Base-by-base conservation (phyloP, 805 yeast genomes). In the Jamesozyma jinghongensis region DNA sequence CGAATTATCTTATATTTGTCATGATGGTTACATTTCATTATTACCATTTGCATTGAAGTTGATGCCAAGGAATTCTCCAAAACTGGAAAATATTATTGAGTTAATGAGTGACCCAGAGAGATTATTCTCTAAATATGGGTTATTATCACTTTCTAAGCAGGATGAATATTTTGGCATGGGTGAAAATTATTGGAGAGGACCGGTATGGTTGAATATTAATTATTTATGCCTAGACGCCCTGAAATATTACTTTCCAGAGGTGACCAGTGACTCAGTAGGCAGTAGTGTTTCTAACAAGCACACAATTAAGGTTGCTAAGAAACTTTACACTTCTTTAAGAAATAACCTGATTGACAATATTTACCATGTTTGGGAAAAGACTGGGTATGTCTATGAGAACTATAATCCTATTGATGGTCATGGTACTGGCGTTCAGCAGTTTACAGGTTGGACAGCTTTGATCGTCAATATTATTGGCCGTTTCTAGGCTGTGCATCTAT, bases 151-250 rank as follows among this genome's bases (percentile, higher is more conserved):
- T 29, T 83, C 95, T 1, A 77, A 76, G 52, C 51, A 69, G 4
- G 88, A 84, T 51, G 65, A 66, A 17, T 65, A 55, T 43, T 92
- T 81, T 63, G 82, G 82, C 41, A 74, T 79, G 0, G 90, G 73
- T 6, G 98, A 92, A 56, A 80, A 90, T 61, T 92, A 92, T 65
- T 92, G 98, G 98, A 74, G 95, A 47, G 92, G 96, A 1, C 85
- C 94, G 16, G 71, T 92, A 20, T 92, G 97, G 97, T 69, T 87
- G 51, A 84, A 87, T 59, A 83, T 92, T 54, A 92, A 92, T 65
- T 90, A 86, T 55, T 65, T 92, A 60, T 68, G 80, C 4, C 66
- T 92, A 33, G 92, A 86, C 40, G 73, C 84, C 4, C 66, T 92
- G 46, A 59, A 67, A 26, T 64, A 76, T 57, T 90, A 88, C 54